Evolutionary conservation across 2,329 filamentous ascomycete genomes (phyloP), one percentile per base, ranked within the genome.

Genomic region (Fusarium sp.): DNA sequence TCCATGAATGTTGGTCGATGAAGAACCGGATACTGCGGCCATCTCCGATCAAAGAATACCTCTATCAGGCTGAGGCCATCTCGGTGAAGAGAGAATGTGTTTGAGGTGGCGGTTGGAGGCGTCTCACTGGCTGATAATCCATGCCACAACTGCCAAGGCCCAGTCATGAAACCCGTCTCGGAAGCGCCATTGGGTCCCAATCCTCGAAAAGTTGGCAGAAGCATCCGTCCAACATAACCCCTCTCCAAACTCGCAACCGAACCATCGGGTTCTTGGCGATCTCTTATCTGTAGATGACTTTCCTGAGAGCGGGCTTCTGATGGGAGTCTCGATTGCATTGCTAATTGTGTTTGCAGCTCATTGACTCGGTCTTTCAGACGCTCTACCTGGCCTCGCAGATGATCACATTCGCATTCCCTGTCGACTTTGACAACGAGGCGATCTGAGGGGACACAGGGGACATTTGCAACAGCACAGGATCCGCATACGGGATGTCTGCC

Each of bases 1-100:
- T 75, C 73, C 64, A 75, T 75, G 6, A 75, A 75, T 0, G 73
- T 71, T 1, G 73, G 73, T n/a, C 65, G 61, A 41, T 75, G 73
- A 1, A 75, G 57, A 1, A 75, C 68, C 10, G 73, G 73, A 7
- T 71, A 75, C 14, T 75, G 73, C 2, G 73, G 67, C 73, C 73
- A 75, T 11, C 73, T 60, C 2, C 70, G 73, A 4, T 74, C 64
- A 23, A 75, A 75, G 38, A 75, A 75, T 14, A 70, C 45, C 2
- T 63, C 73, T 12, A 75, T 62, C 32, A 75, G 20, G 7, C 64
- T 50, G 18, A 56, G 35, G 11, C 70, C 61, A 37, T 75, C 69
- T 17, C 70, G 64, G 11, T 71, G 64, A 14, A 73, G 64, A 6
- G 68, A 67, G 4, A 71, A 64, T 0, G 60, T 53, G 37, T 20